Conservation (phyloP, 2,329 filamentous ascomycete species). For the Neopestalotiopsis clavispora region DNA sequence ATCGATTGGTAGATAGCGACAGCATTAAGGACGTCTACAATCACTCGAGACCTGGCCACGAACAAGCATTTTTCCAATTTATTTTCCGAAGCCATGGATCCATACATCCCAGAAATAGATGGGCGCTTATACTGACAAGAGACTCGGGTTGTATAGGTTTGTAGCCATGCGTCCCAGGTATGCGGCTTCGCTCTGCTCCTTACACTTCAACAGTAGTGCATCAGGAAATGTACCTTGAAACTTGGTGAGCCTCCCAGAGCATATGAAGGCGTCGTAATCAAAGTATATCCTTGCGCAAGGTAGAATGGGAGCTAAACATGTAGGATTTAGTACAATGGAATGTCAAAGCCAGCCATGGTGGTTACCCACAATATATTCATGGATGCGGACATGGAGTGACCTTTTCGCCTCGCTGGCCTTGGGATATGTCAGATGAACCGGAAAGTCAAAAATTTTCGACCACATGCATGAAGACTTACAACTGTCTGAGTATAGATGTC, state of each 20-base stretch:
- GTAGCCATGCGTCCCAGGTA: background rate
- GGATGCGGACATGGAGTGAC: conserved; percentile 8
- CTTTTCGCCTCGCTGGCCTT: conserved; percentile 2
- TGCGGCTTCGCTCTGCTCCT: background rate
- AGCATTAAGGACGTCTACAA: too few species aligned
- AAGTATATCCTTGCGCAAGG: conserved; percentile 6
- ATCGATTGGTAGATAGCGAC: too few species aligned
- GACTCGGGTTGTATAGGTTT: too few species aligned
- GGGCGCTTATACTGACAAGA: too few species aligned
- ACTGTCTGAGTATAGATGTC: background rate
- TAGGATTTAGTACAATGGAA: background rate
- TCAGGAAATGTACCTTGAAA: conserved; percentile 15
- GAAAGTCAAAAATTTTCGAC: background rate
- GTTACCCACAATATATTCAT: conserved; percentile 12
- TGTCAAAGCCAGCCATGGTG: background rate
- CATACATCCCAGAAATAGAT: too few species aligned
- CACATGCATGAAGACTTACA: background rate
- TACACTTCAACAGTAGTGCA: background rate
- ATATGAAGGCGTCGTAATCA: conserved; percentile 1
- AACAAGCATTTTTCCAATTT: too few species aligned
- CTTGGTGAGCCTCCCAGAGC: background rate
- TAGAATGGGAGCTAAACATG: conserved; percentile 2
- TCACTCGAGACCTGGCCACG: too few species aligned
- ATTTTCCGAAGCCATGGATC: too few species aligned
- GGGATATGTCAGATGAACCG: background rate